Evolutionary conservation across 1,139 yeast genomes (phyloP).

Genomic region (Petasospora fabianii): DNA sequence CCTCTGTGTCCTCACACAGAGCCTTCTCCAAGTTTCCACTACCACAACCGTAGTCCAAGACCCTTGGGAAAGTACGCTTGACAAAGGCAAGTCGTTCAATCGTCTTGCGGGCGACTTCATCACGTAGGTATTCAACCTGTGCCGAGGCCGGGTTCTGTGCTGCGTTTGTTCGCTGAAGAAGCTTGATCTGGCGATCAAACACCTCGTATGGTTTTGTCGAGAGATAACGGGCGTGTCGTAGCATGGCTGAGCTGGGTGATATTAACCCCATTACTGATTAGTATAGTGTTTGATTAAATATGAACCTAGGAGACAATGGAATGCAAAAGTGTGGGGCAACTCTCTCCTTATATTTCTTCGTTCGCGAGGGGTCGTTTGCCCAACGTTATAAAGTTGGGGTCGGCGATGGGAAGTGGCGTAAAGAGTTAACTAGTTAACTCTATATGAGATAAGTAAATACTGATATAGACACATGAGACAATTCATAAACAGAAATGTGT

Average conservation of each 20-base stretch:
- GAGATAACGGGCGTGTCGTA: neutral
- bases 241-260: neutral
- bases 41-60: conserved; percentile 72
- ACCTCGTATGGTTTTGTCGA: conserved; percentile 39
- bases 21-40: conserved; percentile 56
- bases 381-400: too few species aligned
- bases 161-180: conserved; percentile 55
- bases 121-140: conserved; percentile 69
- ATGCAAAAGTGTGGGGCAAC: too few species aligned
- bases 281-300: neutral
- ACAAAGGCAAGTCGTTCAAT: conserved; percentile 74
- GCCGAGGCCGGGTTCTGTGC: conserved; percentile 46
- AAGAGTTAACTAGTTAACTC: too few species aligned
- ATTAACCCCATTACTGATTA: neutral
- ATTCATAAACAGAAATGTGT: too few species aligned
- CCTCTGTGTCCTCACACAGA: conserved; percentile 38
- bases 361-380: too few species aligned
- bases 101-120: conserved; percentile 70
- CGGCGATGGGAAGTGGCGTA: too few species aligned
- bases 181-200: conserved; percentile 62
- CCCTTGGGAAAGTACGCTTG: conserved; percentile 55
- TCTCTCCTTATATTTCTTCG: too few species aligned
- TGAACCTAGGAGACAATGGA: neutral
- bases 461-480: too few species aligned
- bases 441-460: too few species aligned